Percentiles rank a stretch among this genome's conserved stretches.
phyloP scores from a whole-genome alignment of 1,284 basidiomycete genomes.

The Takashimella tepidaria region DNA sequence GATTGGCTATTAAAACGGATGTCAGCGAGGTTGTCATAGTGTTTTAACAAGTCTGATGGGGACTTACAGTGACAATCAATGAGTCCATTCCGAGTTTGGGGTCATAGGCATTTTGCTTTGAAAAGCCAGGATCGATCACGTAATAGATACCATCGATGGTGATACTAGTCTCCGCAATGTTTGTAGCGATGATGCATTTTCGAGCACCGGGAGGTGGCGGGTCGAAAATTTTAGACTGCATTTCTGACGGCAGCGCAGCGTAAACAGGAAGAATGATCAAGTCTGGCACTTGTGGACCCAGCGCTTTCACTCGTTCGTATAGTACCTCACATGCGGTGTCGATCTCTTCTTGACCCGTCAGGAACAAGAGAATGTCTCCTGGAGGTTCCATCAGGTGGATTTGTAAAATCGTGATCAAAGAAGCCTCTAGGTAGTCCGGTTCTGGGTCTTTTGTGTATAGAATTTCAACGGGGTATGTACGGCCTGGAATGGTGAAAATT shows the following conservation, averaged over 20 bases:
- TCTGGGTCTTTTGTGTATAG: constrained; percentile 99
- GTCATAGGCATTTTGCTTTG: constrained; percentile 98
- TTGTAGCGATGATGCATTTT: constrained; percentile 97
- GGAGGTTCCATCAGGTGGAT: constrained; percentile 97
- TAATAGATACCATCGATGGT: constrained; percentile 99
- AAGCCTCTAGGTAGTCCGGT: constrained; percentile 95
- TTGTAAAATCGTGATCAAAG: constrained; percentile 98
- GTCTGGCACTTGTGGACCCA: constrained; percentile 95
- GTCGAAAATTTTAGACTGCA: constrained; percentile 96
- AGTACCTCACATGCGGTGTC: constrained; percentile 96
- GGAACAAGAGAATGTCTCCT: constrained; percentile 92
- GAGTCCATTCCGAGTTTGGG: constrained; percentile 98
- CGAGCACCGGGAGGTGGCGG: constrained; percentile 93
- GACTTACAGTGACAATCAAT: constrained; percentile 80
- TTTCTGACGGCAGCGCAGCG: constrained; percentile 93
- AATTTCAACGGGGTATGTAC: constrained; percentile 96
- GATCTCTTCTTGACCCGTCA: constrained; percentile 98
- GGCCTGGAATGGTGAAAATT: constrained; percentile 99
- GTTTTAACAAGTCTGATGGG: too few species aligned
- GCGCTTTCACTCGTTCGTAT: constrained; percentile 95
- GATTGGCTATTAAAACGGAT: constrained; percentile 63
- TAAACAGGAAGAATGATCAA: constrained; percentile 96
- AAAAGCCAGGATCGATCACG: constrained; percentile 96
- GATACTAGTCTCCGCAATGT: constrained; percentile 96
- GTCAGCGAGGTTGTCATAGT: background rate